Conservation (phyloP, 148 eudicot species). For the Vaccinium myrtillus region DNA sequence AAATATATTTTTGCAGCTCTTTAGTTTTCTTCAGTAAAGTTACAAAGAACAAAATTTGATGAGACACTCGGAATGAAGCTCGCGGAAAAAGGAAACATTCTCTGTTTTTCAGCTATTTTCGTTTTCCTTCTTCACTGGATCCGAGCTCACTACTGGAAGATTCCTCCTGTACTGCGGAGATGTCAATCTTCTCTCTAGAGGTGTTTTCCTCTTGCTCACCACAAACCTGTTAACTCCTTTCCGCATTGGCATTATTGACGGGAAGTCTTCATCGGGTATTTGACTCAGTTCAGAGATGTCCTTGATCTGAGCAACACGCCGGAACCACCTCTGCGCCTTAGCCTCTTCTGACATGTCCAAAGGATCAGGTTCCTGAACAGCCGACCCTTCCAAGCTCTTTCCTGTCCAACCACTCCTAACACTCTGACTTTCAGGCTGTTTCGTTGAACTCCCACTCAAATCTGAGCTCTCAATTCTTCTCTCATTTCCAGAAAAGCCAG, state of each 20-base stretch:
- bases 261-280: constrained; percentile 96
- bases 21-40: not conserved
- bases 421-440: constrained; percentile 27
- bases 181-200: constrained; percentile 84
- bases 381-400: constrained; percentile 91
- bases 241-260: constrained; percentile 94
- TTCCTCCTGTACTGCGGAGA: constrained; percentile 72
- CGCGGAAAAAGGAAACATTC: not conserved
- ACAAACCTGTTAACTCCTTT: constrained; percentile 98
- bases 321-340: constrained; percentile 87
- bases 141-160: constrained; percentile 53
- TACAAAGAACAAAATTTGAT: constrained; percentile 1
- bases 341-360: constrained; percentile 99
- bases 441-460: constrained; percentile 13
- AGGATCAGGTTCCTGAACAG: constrained; percentile 78
- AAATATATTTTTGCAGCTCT: not conserved
- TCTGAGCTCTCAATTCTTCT: constrained; percentile 8
- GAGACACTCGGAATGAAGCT: not conserved
- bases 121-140: constrained; percentile 44
- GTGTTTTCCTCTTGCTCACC: constrained; percentile 96
- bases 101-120: constrained; percentile 31
- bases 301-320: constrained; percentile 90
- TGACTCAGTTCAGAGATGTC: constrained; percentile 91
- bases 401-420: constrained; percentile 46
- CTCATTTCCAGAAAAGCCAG: constrained; percentile 16